A percentile compares a stretch with the other conserved stretches of the same genome.
These are phyloP conservation scores for Yarrowia alimentaria DNA, from an alignment of 805 yeast species.

Conservation along the genomic window DNA sequence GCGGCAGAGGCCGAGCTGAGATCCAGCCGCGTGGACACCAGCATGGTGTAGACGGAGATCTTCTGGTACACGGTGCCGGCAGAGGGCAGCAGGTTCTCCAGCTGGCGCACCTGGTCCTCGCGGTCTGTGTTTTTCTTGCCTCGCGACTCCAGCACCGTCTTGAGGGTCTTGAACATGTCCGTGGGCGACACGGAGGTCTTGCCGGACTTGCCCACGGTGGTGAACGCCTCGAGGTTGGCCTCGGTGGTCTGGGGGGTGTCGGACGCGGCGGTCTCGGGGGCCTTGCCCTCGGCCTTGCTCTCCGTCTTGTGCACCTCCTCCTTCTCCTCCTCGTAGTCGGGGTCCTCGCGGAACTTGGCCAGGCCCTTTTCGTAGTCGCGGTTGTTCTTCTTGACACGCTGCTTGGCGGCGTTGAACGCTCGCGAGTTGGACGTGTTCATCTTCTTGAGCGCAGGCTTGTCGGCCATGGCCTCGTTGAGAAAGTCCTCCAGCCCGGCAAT, in stretches of 20 bases:
- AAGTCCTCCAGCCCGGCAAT: conserved; percentile 71
- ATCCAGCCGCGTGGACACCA: conserved; percentile 88
- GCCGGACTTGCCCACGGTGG: conserved; percentile 44
- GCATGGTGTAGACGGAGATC: conserved; percentile 72
- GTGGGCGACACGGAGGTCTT: conserved; percentile 41
- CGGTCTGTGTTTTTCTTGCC: conserved; percentile 94
- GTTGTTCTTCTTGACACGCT: conserved; percentile 76
- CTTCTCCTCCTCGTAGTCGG: conserved; percentile 68
- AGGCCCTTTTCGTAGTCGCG: conserved; percentile 66
- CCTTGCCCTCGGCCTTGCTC: conserved; percentile 34
- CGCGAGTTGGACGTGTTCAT: conserved; percentile 79
- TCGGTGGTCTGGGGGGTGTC: conserved; percentile 39
- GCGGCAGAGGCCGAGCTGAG: conserved; percentile 61
- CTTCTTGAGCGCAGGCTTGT: conserved; percentile 56
- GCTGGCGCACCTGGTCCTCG: conserved; percentile 65
- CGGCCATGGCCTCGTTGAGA: conserved; percentile 51
- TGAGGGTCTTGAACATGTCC: conserved; percentile 68
- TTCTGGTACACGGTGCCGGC: conserved; percentile 68
- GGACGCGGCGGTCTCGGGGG: conserved; percentile 38
- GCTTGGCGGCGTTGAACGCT: conserved; percentile 82
- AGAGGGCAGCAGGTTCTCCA: conserved; percentile 57
- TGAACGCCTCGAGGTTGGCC: conserved; percentile 41
- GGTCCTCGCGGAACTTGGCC: conserved; percentile 53
- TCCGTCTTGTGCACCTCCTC: conserved; percentile 35
- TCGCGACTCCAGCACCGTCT: conserved; percentile 77